phyloP scores from a whole-genome alignment of 2,329 filamentous ascomycete genomes.

The Xylaria arbuscula region DNA sequence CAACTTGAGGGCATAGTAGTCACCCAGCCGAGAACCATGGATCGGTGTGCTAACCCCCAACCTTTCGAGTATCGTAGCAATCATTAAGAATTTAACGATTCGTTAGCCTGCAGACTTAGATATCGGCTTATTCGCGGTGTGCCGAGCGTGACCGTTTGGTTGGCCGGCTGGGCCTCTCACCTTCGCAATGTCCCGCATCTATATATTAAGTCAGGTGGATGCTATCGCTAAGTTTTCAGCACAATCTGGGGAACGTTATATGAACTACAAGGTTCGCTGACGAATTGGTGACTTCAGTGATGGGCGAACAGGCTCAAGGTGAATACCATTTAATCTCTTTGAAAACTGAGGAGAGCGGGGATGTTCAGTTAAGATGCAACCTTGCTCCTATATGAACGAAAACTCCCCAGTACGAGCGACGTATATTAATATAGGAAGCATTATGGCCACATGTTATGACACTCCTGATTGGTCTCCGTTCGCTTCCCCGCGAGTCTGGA shows the following conservation, averaged over 20 bases:
- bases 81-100: neutral
- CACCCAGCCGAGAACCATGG: constrained; percentile 3
- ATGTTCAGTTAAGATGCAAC: constrained; percentile 42
- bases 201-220: constrained; percentile 38
- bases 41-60: constrained; percentile 7
- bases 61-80: constrained; percentile 4
- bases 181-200: constrained; percentile 26
- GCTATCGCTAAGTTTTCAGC: constrained; percentile 11
- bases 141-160: constrained; percentile 9
- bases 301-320: constrained; percentile 38
- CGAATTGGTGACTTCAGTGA: constrained; percentile 27
- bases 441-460: constrained; percentile 30
- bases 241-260: constrained; percentile 28
- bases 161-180: constrained; percentile 15
- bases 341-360: constrained; percentile 36
- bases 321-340: constrained; percentile 35
- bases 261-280: constrained; percentile 18
- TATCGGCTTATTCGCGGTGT: constrained; percentile 11
- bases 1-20: neutral
- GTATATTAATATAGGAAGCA: constrained; percentile 30
- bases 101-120: constrained; percentile 6
- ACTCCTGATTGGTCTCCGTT: constrained; percentile 26
- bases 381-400: constrained; percentile 36
- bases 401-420: constrained; percentile 26
- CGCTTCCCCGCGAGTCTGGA: constrained; percentile 31